A percentile compares a stretch with the other conserved stretches of the same genome.
These are phyloP conservation scores for Euclidium syriacum DNA, from an alignment of 345 rosid species.

Conservation along the genomic window DNA sequence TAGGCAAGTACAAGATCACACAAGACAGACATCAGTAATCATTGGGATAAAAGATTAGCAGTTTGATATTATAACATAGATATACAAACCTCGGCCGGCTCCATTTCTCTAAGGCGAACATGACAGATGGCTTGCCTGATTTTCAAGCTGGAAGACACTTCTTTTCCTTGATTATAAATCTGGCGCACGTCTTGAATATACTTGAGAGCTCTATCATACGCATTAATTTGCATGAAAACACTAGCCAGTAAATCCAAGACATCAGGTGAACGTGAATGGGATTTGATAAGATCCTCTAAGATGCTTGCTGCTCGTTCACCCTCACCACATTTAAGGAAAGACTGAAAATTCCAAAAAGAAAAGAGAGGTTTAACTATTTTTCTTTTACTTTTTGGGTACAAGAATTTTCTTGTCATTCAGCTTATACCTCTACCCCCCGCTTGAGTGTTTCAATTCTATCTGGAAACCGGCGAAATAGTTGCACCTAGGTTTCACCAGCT, in stretches of 20 bases:
- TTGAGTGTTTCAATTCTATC: constrained; percentile 50
- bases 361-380: too few relatives aligned
- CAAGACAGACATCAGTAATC: background rate
- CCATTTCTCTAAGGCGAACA: constrained; percentile 53
- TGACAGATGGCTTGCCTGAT: constrained; percentile 84
- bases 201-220: constrained; percentile 61
- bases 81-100: constrained; percentile 76
- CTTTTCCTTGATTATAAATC: constrained; percentile 40
- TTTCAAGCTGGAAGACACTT: constrained; percentile 56
- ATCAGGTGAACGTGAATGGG: constrained; percentile 43
- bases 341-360: constrained; percentile 38
- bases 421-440: constrained; percentile 56
- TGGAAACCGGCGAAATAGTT: constrained; percentile 54
- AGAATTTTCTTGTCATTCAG: constrained; percentile 3
- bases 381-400: too few relatives aligned
- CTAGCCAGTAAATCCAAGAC: constrained; percentile 61
- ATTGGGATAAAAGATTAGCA: background rate
- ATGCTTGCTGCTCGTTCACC: constrained; percentile 52
- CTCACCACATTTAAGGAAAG: constrained; percentile 58
- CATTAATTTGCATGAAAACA: constrained; percentile 62
- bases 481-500: constrained; percentile 81
- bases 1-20: constrained; percentile 1
- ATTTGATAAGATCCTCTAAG: constrained; percentile 59
- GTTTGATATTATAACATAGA: background rate
- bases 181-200: constrained; percentile 47